phyloP scores from a whole-genome alignment of 2,329 filamentous ascomycete genomes.

The Penicillium corylophilum region DNA sequence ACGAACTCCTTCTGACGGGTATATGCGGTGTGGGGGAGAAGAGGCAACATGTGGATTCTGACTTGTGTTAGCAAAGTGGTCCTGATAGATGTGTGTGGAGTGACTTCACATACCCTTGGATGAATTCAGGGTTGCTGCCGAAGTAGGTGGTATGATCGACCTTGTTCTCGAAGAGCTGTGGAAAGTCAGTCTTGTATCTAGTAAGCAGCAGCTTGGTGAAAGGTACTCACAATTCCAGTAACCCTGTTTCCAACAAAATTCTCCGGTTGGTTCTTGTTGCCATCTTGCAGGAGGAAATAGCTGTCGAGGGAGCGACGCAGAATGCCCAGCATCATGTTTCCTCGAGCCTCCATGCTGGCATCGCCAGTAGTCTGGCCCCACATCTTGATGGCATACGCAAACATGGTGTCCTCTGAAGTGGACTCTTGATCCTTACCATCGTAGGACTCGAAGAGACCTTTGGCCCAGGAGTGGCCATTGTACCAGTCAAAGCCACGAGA shows the following conservation, averaged over 20 bases:
- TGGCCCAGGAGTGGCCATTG: constrained; percentile 91
- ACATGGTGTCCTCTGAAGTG: constrained; percentile 86
- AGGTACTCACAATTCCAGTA: constrained; percentile 52
- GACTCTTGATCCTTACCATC: constrained; percentile 68
- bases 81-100: background rate
- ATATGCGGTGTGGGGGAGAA: constrained; percentile 67
- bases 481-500: constrained; percentile 90
- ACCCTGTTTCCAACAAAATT: constrained; percentile 80
- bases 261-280: constrained; percentile 70
- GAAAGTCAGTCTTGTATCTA: background rate
- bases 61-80: constrained; percentile 34
- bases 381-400: constrained; percentile 85
- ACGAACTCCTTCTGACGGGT: constrained; percentile 70
- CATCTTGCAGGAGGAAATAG: constrained; percentile 76
- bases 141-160: constrained; percentile 92
- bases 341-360: constrained; percentile 73
- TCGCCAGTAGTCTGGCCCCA: constrained; percentile 83
- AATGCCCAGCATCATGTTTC: constrained; percentile 80
- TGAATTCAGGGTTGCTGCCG: constrained; percentile 67
- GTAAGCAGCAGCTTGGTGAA: background rate
- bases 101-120: constrained; percentile 53
- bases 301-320: constrained; percentile 69
- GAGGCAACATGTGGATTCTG: constrained; percentile 81
- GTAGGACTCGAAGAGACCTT: constrained; percentile 53
- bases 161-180: constrained; percentile 84